Evolutionary conservation across 1,139 yeast species (phyloP), one percentile per base, ranked within the genome.

Genomic region (Diutina catenulata): DNA sequence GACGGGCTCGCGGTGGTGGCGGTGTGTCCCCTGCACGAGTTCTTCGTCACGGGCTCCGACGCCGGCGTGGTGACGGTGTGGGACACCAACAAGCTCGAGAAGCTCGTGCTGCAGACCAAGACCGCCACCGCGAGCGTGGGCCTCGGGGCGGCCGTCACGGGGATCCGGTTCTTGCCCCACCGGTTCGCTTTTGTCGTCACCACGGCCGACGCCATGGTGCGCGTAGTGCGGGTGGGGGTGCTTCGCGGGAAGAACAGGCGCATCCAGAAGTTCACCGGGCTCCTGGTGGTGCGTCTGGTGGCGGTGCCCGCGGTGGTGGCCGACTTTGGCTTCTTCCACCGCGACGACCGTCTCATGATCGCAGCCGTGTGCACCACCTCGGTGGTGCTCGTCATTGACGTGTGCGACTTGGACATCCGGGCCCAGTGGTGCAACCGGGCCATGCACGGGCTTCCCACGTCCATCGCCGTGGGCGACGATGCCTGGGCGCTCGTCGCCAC

Each of bases 401-500:
- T 86, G 9, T 61, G 80, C 38, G 67, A 69, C 2, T 74, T 82
- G 82, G 61, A 60, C 15, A 79, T 74, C 45, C 80, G 83, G 2
- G 62, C 72, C 2, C 58, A 68, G 3, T 79, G 76, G 57, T n/a
- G n/a, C 15, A 79, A 74, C 45, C 80, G 83, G 2, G 62, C 72
- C 2, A 57, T 68, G 3, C 79, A 76, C 57, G 98, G 97, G 0
- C 55, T 71, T 3, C 70, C 80, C 0, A 70, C 76, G 0, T 58
- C 79, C 18, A 71, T 86, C 47, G 66, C 74, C 1, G 56, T 80
- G n/a, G 56, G 57, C 0, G 45, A 53, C 5, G 56, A 64, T 60
- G 47, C 54, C 6, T 84, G 95, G 88, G 49, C 82, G 3, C 53
- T 86, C 4, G 52, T 80, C 3, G 96, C 95, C 0, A 83, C 96